A percentile compares a stretch with the other conserved stretches of the same genome.
Evolutionary conservation across 345 rosid species (phyloP).

Genomic region (Eucalyptus marginata): DNA sequence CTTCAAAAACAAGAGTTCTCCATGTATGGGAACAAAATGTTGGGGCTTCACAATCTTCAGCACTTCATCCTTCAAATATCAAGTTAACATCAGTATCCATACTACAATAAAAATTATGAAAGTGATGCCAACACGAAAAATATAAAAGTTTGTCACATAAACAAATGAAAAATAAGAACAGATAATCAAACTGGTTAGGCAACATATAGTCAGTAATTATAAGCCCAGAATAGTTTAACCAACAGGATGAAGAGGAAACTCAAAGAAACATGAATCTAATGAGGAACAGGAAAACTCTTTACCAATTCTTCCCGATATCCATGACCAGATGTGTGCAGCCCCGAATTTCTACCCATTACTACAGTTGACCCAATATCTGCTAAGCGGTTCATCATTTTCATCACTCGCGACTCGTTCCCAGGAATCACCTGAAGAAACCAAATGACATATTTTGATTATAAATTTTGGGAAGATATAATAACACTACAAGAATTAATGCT

Average conservation of each 20-base stretch:
- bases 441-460: background rate
- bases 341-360: constrained; percentile 79
- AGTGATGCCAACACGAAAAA: background rate
- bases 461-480: background rate
- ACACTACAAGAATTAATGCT: background rate
- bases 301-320: constrained; percentile 97
- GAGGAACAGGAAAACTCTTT: background rate
- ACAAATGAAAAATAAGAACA: background rate
- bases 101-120: background rate
- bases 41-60: constrained; percentile 95
- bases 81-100: background rate
- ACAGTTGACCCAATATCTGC: constrained; percentile 85
- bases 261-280: background rate
- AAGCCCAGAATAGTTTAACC: background rate
- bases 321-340: constrained; percentile 96
- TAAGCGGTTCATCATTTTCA: constrained; percentile 96
- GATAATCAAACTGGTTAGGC: background rate
- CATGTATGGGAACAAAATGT: constrained; percentile 94
- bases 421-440: constrained; percentile 64
- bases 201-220: background rate
- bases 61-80: constrained; percentile 65
- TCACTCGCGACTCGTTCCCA: constrained; percentile 94
- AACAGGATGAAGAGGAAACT: background rate
- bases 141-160: background rate
- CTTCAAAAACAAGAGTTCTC: constrained; percentile 94